Conservation (phyloP, 2,329 filamentous ascomycete genomes). For the Apiospora sp. region DNA sequence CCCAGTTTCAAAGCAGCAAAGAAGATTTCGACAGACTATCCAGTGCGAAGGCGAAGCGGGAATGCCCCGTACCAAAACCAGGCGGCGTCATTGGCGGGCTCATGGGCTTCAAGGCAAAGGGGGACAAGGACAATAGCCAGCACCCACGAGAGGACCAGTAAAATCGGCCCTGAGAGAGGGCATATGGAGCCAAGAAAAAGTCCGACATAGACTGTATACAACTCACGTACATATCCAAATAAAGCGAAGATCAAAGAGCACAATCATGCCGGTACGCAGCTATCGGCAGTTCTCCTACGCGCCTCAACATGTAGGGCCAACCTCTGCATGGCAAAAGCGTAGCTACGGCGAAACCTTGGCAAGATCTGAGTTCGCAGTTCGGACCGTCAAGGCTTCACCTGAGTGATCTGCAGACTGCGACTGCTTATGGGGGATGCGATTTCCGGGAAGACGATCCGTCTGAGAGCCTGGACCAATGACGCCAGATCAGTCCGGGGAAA, state of each 20-base stretch:
- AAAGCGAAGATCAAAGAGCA: neutral
- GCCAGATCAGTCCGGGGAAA: neutral
- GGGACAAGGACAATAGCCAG: conserved; percentile 31
- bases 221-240: conserved; percentile 20
- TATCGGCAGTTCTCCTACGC: neutral
- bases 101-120: conserved; percentile 68
- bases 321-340: neutral
- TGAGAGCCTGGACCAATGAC: neutral
- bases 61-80: conserved; percentile 94
- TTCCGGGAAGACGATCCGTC: neutral
- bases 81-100: conserved; percentile 78
- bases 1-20: conserved; percentile 53
- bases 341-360: neutral
- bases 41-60: conserved; percentile 61
- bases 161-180: neutral
- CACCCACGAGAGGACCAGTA: conserved; percentile 24
- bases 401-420: neutral
- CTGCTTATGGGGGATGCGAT: conserved; percentile 11
- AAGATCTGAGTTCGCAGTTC: neutral
- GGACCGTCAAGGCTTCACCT: neutral
- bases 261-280: neutral
- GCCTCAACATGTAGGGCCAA: neutral
- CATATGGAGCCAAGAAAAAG: conserved; percentile 1
- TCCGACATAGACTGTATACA: conserved; percentile 27
- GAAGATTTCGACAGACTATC: conserved; percentile 44